Base-by-base conservation (phyloP, 179 eudicot species). In the Silene noctiflora region DNA sequence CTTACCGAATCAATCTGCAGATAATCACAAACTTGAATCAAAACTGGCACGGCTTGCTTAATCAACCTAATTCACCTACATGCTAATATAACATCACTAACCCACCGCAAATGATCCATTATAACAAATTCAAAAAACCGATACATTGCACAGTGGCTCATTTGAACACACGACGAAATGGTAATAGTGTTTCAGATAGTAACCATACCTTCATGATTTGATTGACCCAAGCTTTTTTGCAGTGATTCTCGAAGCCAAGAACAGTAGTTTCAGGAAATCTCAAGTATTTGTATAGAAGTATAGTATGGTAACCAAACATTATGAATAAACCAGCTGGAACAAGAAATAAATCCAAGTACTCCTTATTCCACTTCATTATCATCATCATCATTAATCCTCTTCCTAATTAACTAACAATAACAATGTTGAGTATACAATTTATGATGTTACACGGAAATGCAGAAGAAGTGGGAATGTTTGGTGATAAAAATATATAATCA, bases 171-270 rank as follows among this genome's bases (percentile, higher is more conserved):
- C 29, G 29, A 27, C 1, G 29, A 27, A 27, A 27, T 27, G 29
- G 29, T 27, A 27, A 27, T 27, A 27, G 29, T 27, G 1, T 1
- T 27, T 5, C 21, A 31, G 44, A 42, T 35, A 58, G 55, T 29
- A 31, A 1, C 8, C 63, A 27, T 33, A 81, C 84, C 81, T 81
- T 69, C 74, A 73, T 67, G 29, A 70, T 76, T 69, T 85, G 84
- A 73, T 79, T 69, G 51, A 86, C 89, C 89, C 95, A 91, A 31
- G 83, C 79, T 77, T 64, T 82, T 71, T 77, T 81, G 82, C 78
- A 61, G 33, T 92, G 84, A 35, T 86, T 89, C 64, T 92, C 93
- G 31, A 83, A 85, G 22, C 95, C 92, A 58, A 89, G 77, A 21
- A 79, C 78, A 10, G 94, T 90, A 13, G 67, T 24, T 7, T 85